Conservation (phyloP, 257 asterid genomes). For the Penstemon barbatus region DNA sequence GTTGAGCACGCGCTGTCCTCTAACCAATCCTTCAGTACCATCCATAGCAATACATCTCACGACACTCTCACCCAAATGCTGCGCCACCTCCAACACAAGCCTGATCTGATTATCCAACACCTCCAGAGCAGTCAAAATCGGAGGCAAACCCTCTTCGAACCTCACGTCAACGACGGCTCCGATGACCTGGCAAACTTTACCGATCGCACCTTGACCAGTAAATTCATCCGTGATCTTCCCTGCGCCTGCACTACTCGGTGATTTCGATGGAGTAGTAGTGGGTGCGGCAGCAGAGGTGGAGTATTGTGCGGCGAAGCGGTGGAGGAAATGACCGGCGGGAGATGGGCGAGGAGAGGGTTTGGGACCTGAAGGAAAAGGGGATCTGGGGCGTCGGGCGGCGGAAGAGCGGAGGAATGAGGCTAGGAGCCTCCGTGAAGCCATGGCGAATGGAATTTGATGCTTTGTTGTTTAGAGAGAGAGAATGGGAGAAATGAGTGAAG, state of each 20-base stretch:
- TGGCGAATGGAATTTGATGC: neutral
- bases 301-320: constrained; percentile 59
- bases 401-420: constrained; percentile 19
- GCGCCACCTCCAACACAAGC: constrained; percentile 87
- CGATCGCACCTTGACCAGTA: constrained; percentile 74
- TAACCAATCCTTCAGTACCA: constrained; percentile 88
- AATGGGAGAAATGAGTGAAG: neutral
- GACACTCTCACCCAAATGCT: constrained; percentile 84
- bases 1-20: constrained; percentile 85
- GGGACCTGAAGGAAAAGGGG: constrained; percentile 38
- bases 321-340: constrained; percentile 67
- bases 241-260: constrained; percentile 34
- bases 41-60: constrained; percentile 95
- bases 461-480: too few relatives aligned
- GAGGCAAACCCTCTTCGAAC: constrained; percentile 76
- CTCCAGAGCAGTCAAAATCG: constrained; percentile 83
- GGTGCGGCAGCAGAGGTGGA: constrained; percentile 59
- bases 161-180: constrained; percentile 96
- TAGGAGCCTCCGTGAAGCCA: constrained; percentile 14
- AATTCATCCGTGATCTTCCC: constrained; percentile 83
- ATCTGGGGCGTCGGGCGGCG: constrained; percentile 3
- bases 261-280: constrained; percentile 37
- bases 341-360: constrained; percentile 37
- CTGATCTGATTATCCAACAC: constrained; percentile 87
- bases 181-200: constrained; percentile 83